phyloP scores from a whole-genome alignment of 116 monocot species.

The Thalassia testudinum region DNA sequence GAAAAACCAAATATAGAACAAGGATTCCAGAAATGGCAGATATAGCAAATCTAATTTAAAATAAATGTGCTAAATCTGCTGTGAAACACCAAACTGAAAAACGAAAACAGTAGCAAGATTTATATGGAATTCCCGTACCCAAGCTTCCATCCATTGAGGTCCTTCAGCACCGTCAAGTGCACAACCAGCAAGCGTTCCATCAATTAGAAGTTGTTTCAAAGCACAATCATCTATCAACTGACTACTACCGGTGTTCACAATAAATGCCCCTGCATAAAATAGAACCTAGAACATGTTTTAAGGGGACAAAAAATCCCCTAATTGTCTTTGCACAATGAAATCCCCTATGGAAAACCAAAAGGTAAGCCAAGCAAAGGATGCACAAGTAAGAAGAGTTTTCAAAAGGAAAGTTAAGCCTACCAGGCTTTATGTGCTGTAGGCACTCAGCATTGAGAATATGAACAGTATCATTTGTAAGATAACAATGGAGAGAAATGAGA shows the following conservation, averaged over 20 bases:
- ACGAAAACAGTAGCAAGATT: not conserved
- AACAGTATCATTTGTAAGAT: slow-evolving; percentile 61
- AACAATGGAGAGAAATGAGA: slow-evolving; percentile 91
- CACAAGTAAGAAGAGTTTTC: not conserved
- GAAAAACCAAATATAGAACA: too few relatives aligned
- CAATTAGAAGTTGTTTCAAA: slow-evolving; percentile 85
- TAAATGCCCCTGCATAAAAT: slow-evolving; percentile 68
- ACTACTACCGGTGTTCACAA: slow-evolving; percentile 85
- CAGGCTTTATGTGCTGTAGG: slow-evolving; percentile 89
- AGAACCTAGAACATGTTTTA: not conserved
- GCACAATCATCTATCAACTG: slow-evolving; percentile 98
- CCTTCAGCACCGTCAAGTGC: slow-evolving; percentile 98
- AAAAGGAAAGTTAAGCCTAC: slow-evolving; percentile 16
- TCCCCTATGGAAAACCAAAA: not conserved
- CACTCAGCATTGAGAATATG: slow-evolving; percentile 83
- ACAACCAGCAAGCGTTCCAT: slow-evolving; percentile 95
- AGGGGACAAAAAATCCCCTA: not conserved
- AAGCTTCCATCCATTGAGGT: slow-evolving; percentile 99
- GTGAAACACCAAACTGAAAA: too few relatives aligned
- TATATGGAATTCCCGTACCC: slow-evolving; percentile 42
- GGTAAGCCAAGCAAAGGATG: not conserved
- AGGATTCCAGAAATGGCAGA: too few relatives aligned
- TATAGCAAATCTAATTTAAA: too few relatives aligned
- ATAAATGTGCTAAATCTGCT: too few relatives aligned
- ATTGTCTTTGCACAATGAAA: too few relatives aligned